phyloP scores from a whole-genome alignment of 805 yeast species.

The Pichia rugopelliculosa region DNA sequence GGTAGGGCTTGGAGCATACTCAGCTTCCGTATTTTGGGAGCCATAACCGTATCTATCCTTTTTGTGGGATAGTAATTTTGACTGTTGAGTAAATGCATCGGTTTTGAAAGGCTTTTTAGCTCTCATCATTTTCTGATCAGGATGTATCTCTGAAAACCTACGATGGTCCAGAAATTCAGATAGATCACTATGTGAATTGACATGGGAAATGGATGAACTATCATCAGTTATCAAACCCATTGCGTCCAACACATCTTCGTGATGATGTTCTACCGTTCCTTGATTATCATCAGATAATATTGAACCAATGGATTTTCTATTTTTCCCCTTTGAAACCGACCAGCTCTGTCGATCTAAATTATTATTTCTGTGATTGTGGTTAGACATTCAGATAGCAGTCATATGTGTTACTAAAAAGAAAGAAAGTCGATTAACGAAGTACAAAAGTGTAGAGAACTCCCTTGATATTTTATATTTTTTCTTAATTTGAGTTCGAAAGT shows the following conservation, averaged over 20 bases:
- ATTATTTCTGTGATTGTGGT: not conserved
- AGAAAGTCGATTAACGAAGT: no score
- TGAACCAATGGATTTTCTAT: not conserved
- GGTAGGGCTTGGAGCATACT: constrained; percentile 1
- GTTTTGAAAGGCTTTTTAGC: not conserved
- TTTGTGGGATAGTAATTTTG: constrained; percentile 1
- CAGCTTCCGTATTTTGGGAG: not conserved
- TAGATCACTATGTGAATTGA: not conserved
- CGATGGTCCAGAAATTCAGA: constrained; percentile 7
- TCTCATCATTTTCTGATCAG: constrained; percentile 7
- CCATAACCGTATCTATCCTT: constrained; percentile 7
- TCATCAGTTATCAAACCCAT: constrained; percentile 11
- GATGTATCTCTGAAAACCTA: not conserved
- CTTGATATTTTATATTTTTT: no score
- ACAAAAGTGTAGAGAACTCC: no score
- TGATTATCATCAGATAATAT: not conserved
- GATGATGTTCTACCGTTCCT: not conserved
- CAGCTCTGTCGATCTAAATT: not conserved
- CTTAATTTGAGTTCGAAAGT: no score
- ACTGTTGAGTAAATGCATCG: constrained; percentile 7
- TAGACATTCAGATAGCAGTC: not conserved
- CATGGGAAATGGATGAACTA: not conserved
- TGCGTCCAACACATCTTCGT: constrained; percentile 12
- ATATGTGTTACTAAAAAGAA: not conserved
- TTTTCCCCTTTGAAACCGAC: not conserved